A percentile compares a stretch with the other conserved stretches of the same genome.
Evolutionary conservation across 164 flowering plant genomes (phyloP).

Genomic region (Aristolochia californica): DNA sequence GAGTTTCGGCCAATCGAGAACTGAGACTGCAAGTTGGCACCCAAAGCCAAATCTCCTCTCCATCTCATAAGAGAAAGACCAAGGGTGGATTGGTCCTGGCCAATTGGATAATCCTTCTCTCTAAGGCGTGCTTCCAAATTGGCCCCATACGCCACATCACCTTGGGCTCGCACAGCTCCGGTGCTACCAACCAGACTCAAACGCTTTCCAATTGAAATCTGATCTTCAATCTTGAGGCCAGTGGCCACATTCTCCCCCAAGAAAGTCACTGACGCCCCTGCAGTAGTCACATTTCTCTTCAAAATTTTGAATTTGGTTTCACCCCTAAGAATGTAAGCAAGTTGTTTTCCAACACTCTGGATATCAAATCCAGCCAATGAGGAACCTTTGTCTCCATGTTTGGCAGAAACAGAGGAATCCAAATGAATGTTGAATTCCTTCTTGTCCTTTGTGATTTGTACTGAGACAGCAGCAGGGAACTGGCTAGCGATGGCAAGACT

Average conservation of each 20-base stretch:
- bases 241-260: constrained; percentile 76
- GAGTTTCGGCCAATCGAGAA: constrained; percentile 61
- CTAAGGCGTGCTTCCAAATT: constrained; percentile 69
- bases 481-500: constrained; percentile 43
- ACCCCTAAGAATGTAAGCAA: constrained; percentile 67
- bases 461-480: constrained; percentile 52
- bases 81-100: constrained; percentile 71
- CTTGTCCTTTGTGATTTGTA: constrained; percentile 86
- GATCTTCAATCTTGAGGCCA: constrained; percentile 79
- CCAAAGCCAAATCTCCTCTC: constrained; percentile 83
- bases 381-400: constrained; percentile 69
- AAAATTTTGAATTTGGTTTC: constrained; percentile 69
- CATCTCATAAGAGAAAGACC: constrained; percentile 80
- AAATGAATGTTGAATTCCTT: constrained; percentile 83
- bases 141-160: constrained; percentile 77
- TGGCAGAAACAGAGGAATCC: constrained; percentile 73
- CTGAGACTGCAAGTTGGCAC: constrained; percentile 73
- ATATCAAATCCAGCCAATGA: constrained; percentile 80
- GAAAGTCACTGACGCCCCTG: constrained; percentile 67
- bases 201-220: constrained; percentile 59
- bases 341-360: constrained; percentile 74
- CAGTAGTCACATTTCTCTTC: constrained; percentile 69
- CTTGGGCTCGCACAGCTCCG: constrained; percentile 67
- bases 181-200: constrained; percentile 59
- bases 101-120: constrained; percentile 70